Evolutionary conservation across 352 stramenopile genomes (phyloP), one percentile per base, ranked within the genome.

Genomic region (Phytophthora lateralis): DNA sequence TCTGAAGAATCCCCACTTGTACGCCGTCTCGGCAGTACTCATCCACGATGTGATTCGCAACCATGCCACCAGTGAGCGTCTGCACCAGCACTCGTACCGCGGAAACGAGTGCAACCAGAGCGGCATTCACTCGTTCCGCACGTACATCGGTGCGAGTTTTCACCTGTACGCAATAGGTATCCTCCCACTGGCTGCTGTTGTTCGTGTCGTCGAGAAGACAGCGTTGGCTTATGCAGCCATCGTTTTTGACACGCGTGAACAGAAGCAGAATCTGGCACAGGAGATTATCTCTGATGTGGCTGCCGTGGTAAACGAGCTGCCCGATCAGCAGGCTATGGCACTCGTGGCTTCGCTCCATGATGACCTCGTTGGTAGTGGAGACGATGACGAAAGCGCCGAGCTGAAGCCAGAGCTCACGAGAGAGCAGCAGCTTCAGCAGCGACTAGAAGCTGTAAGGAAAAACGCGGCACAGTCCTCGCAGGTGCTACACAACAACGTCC

Each of bases 31-130:
- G 0, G 70, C 70, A 17, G 85, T 93, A 41, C 71, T 93, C 6
- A 93, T 93, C 52, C 85, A 93, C 69, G 85, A 93, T 53, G 76
- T 93, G 21, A 87, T 93, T 61, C 84, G 84, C 63, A 90, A 89
- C 60, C 81, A 90, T 60, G 56, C 60, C 9, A 74, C 38, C 17
- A 54, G 46, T 49, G 50, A 73, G 34, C 55, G 47, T 17, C 34
- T 71, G 17, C 60, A 35, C 9, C 70, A 60, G 43, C 59, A 45
- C n/a, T 82, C 80, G 7, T 93, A 90, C 43, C 82, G 84, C 46
- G 78, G 73, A 30, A 75, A 68, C 7, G 84, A 93, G 71, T 91
- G 82, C 30, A 71, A 85, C 21, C 60, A 75, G 62, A 73, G 72
- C 60, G 82, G 82, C 11, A 88, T 93, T 55, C 76, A 85, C 39